Base-by-base conservation (phyloP, 768 basidiomycete genomes). In the Phaffia tasmanica region DNA sequence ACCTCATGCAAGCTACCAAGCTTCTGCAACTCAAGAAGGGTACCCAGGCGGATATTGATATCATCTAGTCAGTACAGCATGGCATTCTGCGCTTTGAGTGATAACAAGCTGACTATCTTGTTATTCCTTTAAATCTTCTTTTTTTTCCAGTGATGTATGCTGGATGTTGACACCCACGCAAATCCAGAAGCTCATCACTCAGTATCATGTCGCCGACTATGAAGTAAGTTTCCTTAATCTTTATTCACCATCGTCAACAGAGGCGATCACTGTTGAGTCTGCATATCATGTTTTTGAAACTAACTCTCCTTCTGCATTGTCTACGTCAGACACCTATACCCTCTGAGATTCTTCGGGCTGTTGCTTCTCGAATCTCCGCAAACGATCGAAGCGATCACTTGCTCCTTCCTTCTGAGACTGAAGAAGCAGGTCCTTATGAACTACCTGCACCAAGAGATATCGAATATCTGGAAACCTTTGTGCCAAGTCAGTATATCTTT, bases 161-260 rank as follows among this genome's bases (percentile, higher is more conserved):
- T 98, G 95, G 94, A 98, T 98, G 87, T 81, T 99, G 55, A 97
- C 91, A 70, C 95, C 95, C 1, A 93, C 93, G 78, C 95, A 99
- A 77, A 98, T 99, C 71, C 95, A 98, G 79, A 87, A 95, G 75
- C 92, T 99, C 85, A 97, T 95, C 77, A 90, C 89, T 67, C 94
- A 94, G 76, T 97, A 98, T 79, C 97, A 95, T 74, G 93, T 94
- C 69, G 95, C 94, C 56, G 95, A 98, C 78, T 99, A 98, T 76
- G 95, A 99, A 84, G 91, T 90, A 72, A 51, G 80, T 70, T 18
- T n/a, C 35, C n/a, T 32, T 1, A 8, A n/a, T 46, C 46, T 60
- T 27, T 46, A 30, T 23, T 16, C n/a, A 61, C 48, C 64, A 14
- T 6, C 27, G 29, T 5, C 15, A 5, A 16, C 5, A 30, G 9